Evolutionary conservation across 768 basidiomycete species (phyloP).

Genomic region (Russula sp.): DNA sequence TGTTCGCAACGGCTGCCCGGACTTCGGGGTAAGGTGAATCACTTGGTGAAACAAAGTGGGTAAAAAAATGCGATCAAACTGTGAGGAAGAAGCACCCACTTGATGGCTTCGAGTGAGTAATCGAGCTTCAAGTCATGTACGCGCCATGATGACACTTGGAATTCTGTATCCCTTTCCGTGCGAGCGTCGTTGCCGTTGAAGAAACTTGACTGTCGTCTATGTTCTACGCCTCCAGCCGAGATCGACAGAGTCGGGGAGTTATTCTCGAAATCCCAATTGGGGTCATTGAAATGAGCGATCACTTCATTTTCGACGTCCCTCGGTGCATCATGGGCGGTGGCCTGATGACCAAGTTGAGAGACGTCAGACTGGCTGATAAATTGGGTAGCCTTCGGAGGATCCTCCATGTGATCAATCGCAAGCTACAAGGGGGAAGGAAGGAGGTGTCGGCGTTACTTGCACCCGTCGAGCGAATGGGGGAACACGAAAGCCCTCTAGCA

Average conservation of each 20-base stretch:
- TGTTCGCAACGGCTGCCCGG: conserved; percentile 71
- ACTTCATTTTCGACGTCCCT: conserved; percentile 57
- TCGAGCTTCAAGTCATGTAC: conserved; percentile 26
- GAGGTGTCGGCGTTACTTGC: neutral
- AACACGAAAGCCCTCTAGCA: neutral
- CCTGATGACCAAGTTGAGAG: conserved; percentile 32
- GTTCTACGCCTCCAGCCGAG: conserved; percentile 33
- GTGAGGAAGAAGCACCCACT: conserved; percentile 39
- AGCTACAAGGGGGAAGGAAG: neutral
- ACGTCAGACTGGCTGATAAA: neutral
- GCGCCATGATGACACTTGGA: conserved; percentile 31
- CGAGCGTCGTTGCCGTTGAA: conserved; percentile 41
- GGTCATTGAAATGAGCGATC: conserved; percentile 75
- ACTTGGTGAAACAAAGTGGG: conserved; percentile 35
- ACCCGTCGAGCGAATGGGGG: neutral
- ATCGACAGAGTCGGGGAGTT: conserved; percentile 30
- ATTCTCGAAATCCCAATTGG: conserved; percentile 56
- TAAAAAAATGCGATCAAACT: conserved; percentile 2
- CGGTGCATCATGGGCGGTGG: conserved; percentile 66
- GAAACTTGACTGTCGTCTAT: conserved; percentile 36
- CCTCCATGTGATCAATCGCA: neutral
- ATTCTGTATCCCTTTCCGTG: conserved; percentile 45
- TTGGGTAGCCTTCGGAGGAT: neutral
- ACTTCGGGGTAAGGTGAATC: conserved; percentile 93
- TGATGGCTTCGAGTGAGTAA: conserved; percentile 38